phyloP scores from a whole-genome alignment of 352 stramenopile species.

The Phytophthora syringae region DNA sequence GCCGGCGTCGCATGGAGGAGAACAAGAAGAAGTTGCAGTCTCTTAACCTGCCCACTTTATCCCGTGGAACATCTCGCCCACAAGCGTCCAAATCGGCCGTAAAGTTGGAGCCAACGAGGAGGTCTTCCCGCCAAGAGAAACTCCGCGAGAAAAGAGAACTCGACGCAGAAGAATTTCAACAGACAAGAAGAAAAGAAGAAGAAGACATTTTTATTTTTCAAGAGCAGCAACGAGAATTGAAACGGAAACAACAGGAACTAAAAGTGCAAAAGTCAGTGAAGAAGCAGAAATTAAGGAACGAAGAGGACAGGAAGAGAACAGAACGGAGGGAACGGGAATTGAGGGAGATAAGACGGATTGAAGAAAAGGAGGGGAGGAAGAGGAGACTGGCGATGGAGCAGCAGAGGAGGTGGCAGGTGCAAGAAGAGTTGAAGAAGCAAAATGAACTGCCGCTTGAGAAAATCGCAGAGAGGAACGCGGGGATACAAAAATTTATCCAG shows the following conservation, averaged over 20 bases:
- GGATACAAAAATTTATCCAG: constrained; percentile 32
- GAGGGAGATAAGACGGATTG: background rate
- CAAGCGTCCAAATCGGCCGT: constrained; percentile 7
- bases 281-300: background rate
- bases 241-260: constrained; percentile 1
- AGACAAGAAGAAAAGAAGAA: background rate
- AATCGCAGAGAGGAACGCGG: constrained; percentile 22
- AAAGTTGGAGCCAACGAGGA: constrained; percentile 39
- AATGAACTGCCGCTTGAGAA: constrained; percentile 18
- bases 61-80: background rate
- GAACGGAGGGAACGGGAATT: background rate
- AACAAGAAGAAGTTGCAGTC: constrained; percentile 21
- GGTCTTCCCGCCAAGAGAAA: constrained; percentile 32
- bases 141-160: constrained; percentile 2
- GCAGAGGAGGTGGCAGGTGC: background rate
- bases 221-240: constrained; percentile 13
- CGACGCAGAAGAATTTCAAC: background rate
- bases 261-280: background rate
- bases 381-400: too few species aligned
- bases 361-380: background rate
- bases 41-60: constrained; percentile 16
- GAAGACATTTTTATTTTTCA: background rate
- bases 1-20: constrained; percentile 29
- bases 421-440: constrained; percentile 1
- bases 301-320: background rate